Percentiles rank a stretch among this genome's conserved stretches.
Conservation (phyloP, 225 moss, liverwort and hornwort genomes). For the Antitrichia curtipendula region DNA sequence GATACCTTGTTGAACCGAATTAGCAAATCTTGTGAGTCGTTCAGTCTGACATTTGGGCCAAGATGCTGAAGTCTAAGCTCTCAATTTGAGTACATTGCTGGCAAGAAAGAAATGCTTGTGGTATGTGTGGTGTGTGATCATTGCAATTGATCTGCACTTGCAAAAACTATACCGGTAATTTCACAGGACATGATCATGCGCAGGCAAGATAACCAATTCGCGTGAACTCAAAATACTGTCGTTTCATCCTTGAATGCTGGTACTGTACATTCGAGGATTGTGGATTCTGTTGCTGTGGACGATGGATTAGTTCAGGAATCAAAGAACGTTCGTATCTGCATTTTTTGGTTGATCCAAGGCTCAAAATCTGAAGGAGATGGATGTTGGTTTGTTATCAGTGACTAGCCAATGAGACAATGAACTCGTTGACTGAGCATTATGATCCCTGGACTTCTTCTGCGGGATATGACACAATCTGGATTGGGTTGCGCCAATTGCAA, state of each 20-base stretch:
- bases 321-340: neutral
- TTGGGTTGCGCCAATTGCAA: neutral
- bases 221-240: neutral
- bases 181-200: constrained; percentile 51
- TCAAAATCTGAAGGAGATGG: neutral
- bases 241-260: neutral
- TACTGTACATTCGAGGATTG: neutral
- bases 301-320: neutral
- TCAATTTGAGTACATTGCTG: neutral
- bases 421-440: neutral
- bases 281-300: neutral
- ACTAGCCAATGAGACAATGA: neutral
- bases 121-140: neutral
- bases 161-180: constrained; percentile 39
- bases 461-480: neutral
- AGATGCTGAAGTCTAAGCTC: neutral
- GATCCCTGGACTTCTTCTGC: neutral
- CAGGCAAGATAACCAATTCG: neutral
- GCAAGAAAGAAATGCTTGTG: neutral
- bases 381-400: neutral
- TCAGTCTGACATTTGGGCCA: neutral
- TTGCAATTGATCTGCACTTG: neutral
- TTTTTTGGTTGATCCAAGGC: neutral
- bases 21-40: neutral
- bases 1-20: neutral